Conservation (phyloP, 257 asterid species). For the Leonotis leonurus region DNA sequence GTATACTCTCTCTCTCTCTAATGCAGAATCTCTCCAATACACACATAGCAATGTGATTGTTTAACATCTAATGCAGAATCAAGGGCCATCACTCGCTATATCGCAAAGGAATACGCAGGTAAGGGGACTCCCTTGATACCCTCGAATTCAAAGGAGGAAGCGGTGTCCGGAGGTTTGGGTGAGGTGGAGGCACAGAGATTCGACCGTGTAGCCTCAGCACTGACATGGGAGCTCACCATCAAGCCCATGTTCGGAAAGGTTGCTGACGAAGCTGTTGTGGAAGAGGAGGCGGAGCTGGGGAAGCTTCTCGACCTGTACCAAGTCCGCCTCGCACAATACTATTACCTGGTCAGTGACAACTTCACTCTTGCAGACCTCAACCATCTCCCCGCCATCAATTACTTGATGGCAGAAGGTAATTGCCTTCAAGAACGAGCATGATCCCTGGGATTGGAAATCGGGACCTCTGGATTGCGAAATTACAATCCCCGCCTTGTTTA, state of each 20-base stretch:
- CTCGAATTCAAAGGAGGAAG: conserved; percentile 37
- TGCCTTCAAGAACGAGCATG: no score
- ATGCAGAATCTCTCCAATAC: not conserved
- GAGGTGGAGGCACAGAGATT: conserved; percentile 53
- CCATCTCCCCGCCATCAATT: conserved; percentile 42
- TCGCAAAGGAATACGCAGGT: conserved; percentile 28
- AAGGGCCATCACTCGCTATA: conserved; percentile 49
- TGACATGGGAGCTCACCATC: conserved; percentile 38
- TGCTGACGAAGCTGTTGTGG: conserved; percentile 30
- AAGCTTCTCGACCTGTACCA: conserved; percentile 62
- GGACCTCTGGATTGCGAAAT: no score
- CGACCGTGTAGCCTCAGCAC: conserved; percentile 28
- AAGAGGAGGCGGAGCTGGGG: conserved; percentile 28
- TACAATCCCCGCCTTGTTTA: no score
- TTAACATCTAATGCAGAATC: conserved; percentile 36
- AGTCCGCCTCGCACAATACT: conserved; percentile 34
- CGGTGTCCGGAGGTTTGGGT: conserved; percentile 30
- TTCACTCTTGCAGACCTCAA: conserved; percentile 61
- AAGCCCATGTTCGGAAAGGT: conserved; percentile 38
- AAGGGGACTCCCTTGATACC: conserved; percentile 32
- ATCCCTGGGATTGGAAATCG: not conserved
- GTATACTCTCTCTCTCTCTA: conserved; percentile 13
- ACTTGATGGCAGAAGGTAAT: conserved; percentile 37
- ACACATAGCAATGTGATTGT: not conserved
- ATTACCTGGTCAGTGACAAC: conserved; percentile 50